phyloP scores from a whole-genome alignment of 306 rosid genomes.

The Dryas octopetala region DNA sequence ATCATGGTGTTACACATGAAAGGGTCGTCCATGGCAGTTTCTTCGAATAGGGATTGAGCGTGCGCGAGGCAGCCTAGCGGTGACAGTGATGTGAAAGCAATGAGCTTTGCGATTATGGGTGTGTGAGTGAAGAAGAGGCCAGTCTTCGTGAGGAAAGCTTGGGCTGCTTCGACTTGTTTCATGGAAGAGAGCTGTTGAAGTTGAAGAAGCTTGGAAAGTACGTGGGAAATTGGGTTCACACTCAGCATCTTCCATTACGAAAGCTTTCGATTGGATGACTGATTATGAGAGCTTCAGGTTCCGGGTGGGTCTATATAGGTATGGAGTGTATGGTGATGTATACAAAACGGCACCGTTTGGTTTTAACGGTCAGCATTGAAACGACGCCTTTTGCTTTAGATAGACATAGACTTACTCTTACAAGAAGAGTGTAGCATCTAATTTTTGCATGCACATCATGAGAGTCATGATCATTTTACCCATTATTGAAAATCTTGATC shows the following conservation, averaged over 20 bases:
- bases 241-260: constrained; percentile 4
- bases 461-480: background rate
- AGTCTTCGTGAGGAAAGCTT: constrained; percentile 47
- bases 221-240: constrained; percentile 15
- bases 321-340: no score
- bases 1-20: constrained; percentile 57
- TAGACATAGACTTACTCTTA: no score
- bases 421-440: no score
- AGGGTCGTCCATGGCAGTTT: constrained; percentile 47
- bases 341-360: no score
- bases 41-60: constrained; percentile 56
- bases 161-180: constrained; percentile 43
- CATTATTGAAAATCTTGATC: no score
- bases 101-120: constrained; percentile 34
- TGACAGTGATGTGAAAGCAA: constrained; percentile 47
- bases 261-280: background rate
- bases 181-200: constrained; percentile 42
- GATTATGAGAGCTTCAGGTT: background rate
- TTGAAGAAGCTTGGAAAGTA: constrained; percentile 28
- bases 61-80: constrained; percentile 54
- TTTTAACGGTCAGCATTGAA: no score
- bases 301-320: background rate
- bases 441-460: no score
- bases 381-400: no score
- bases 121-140: constrained; percentile 34